A percentile compares a stretch with the other conserved stretches of the same genome.
These are phyloP conservation scores for Jaenimonas drosophilae DNA, from an alignment of 208 protist species.

Conservation along the genomic window DNA sequence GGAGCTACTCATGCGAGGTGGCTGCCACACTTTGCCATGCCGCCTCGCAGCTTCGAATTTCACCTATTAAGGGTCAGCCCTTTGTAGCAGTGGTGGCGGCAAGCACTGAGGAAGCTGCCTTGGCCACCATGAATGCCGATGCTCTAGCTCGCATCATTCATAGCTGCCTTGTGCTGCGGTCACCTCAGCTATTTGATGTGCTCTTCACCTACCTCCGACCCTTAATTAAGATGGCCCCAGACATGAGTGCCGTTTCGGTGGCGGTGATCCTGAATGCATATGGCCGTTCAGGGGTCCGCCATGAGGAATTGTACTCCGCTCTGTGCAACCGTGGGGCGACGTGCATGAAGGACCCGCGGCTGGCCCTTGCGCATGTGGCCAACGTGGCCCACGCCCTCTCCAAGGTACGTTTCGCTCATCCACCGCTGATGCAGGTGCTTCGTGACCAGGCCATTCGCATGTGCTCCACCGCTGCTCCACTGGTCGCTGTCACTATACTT, in stretches of 20 bases:
- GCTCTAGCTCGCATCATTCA: constrained; percentile 73
- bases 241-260: constrained; percentile 54
- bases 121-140: constrained; percentile 39
- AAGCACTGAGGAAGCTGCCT: constrained; percentile 20
- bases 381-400: constrained; percentile 82
- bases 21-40: constrained; percentile 57
- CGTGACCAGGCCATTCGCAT: constrained; percentile 61
- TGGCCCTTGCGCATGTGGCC: constrained; percentile 70
- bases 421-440: constrained; percentile 56
- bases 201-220: constrained; percentile 72
- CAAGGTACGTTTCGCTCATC: constrained; percentile 57
- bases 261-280: constrained; percentile 87
- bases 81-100: constrained; percentile 40
- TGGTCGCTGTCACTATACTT: constrained; percentile 73
- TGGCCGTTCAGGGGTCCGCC: constrained; percentile 72
- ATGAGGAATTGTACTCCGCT: constrained; percentile 56
- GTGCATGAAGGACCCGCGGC: constrained; percentile 47
- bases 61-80: constrained; percentile 43
- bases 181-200: constrained; percentile 57
- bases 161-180: constrained; percentile 69
- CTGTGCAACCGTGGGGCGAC: constrained; percentile 50
- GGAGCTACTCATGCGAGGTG: constrained; percentile 30
- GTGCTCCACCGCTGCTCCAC: constrained; percentile 20
- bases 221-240: constrained; percentile 21
- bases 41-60: constrained; percentile 67